Evolutionary conservation across 2,329 filamentous ascomycete species (phyloP), one percentile per base, ranked within the genome.

Genomic region (Biscogniauxia mediterranea): DNA sequence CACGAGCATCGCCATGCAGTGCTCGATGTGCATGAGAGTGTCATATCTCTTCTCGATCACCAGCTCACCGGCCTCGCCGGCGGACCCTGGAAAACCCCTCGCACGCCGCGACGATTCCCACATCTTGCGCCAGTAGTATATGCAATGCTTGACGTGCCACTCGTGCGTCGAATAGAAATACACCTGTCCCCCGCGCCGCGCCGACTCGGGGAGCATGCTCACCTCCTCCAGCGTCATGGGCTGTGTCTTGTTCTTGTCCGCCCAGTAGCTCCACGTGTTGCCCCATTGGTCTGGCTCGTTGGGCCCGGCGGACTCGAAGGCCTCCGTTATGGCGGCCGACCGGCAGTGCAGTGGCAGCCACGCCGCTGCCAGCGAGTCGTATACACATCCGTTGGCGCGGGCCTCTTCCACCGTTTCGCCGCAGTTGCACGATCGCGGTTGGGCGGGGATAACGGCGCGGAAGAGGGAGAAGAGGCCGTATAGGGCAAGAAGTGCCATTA

Each of bases 321-420:
- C 69, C 1, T 65, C 65, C 0, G 71, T 74, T 3, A 77, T 67
- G 26, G 74, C 71, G 9, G 72, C 65, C 59, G 76, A 74, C 13
- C 67, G 69, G 57, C 76, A 78, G 23, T 73, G 63, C 0, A 63
- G 59, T 3, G 73, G 75, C 1, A 78, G 68, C 75, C 75, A 78
- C 9, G 74, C 68, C 3, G 73, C 67, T 0, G 73, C 66, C 15
- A 77, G 64, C 5, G 71, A 66, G 59, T 77, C 76, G 64, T 73
- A 78, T 25, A 66, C 66, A 66, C 75, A 77, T 19, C 66, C 61
- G 3, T 69, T 58, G 1, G 66, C 7, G 3, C 61, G 42, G 0
- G 75, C 75, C 61, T 77, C 69, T 2, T 55, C 54, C 6, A 69
- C 64, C 3, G 70, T 68, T 13, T 66, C 64, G 42, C 75, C 75